These are phyloP conservation scores for Melanomma pulvis-pyrius DNA, from an alignment of 495 filamentous ascomycete species.

Conservation along the genomic window DNA sequence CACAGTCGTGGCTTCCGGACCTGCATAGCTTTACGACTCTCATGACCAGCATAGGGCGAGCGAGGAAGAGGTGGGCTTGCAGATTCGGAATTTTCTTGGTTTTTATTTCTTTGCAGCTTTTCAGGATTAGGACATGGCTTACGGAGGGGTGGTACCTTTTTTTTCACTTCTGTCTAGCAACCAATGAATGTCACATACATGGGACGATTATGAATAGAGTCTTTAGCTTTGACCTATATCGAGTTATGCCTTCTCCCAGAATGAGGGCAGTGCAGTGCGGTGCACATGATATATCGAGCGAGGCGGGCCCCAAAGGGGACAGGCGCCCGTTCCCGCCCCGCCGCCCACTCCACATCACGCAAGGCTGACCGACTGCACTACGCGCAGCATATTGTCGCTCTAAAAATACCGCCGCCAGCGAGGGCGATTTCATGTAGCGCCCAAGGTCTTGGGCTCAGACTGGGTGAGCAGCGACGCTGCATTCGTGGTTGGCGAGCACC, in stretches of 20 bases:
- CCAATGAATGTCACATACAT: not conserved
- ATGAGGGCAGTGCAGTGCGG: conserved; percentile 1
- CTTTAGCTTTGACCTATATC: not conserved
- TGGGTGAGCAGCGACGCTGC: conserved; percentile 3
- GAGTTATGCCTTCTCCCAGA: not conserved
- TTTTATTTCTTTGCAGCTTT: conserved; percentile 13
- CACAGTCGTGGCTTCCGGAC: not conserved
- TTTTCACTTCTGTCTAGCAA: not conserved
- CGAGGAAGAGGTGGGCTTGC: conserved; percentile 16
- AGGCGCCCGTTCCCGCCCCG: conserved; percentile 6
- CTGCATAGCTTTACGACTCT: conserved; percentile 29
- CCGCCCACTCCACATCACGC: not conserved
- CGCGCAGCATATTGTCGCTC: not conserved
- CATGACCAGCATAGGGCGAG: conserved; percentile 35
- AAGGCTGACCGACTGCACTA: conserved; percentile 6
- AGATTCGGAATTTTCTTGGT: not conserved
- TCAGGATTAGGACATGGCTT: conserved; percentile 1
- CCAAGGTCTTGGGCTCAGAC: not conserved
- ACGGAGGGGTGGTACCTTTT: conserved; percentile 7
- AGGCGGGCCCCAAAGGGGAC: not conserved
- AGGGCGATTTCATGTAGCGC: conserved; percentile 15
- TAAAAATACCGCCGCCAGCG: conserved; percentile 8
- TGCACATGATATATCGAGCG: not conserved
- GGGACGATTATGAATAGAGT: conserved; percentile 29
- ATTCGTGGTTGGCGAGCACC: conserved; percentile 12